phyloP scores from a whole-genome alignment of 2,329 filamentous ascomycete species.

The Pseudomassariella vexata region DNA sequence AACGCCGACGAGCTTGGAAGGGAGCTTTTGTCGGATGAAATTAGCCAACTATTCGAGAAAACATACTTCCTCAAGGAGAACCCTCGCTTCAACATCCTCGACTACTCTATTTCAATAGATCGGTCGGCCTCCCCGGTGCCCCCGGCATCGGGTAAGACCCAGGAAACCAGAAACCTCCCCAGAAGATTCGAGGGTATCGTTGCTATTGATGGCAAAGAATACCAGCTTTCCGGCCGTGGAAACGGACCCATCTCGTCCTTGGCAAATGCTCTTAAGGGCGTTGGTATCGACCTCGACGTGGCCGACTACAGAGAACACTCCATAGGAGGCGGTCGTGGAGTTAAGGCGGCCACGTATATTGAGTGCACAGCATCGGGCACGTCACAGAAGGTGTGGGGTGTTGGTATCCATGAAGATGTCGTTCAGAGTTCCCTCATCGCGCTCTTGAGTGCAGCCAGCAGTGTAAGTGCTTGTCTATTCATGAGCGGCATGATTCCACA shows the following conservation, averaged over 20 bases:
- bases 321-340: conserved; percentile 72
- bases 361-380: conserved; percentile 70
- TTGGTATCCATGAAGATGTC: conserved; percentile 88
- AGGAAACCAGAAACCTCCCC: conserved; percentile 71
- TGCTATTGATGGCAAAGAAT: conserved; percentile 73
- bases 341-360: conserved; percentile 94
- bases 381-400: conserved; percentile 76
- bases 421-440: conserved; percentile 86
- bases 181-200: conserved; percentile 83
- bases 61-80: conserved; percentile 82
- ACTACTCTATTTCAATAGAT: conserved; percentile 87
- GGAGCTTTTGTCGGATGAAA: conserved; percentile 79
- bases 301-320: conserved; percentile 95
- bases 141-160: conserved; percentile 61
- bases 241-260: conserved; percentile 89
- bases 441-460: conserved; percentile 77
- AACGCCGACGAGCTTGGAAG: conserved; percentile 74
- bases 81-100: conserved; percentile 78
- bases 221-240: conserved; percentile 71
- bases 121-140: conserved; percentile 71
- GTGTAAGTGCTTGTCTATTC: conserved; percentile 51
- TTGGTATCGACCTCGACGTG: conserved; percentile 86
- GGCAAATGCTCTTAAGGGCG: conserved; percentile 69
- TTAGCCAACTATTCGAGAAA: conserved; percentile 79
- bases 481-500: not conserved